Evolutionary conservation across 1,139 yeast genomes (phyloP).

Genomic region (Nakaseomyces bracarensis): DNA sequence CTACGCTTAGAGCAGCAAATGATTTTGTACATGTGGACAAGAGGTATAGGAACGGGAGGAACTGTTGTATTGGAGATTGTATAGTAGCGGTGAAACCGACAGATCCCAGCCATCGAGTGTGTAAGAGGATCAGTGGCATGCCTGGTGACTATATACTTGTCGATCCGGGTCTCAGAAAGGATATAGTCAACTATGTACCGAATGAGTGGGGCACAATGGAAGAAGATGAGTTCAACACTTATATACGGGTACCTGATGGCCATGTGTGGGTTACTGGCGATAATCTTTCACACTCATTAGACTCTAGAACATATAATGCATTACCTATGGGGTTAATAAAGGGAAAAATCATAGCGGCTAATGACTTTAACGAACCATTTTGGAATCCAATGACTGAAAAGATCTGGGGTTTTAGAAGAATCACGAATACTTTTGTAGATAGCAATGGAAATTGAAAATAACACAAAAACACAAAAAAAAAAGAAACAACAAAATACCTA

Average conservation of each 20-base stretch:
- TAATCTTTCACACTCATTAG: conserved; percentile 79
- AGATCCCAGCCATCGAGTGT: conserved; percentile 76
- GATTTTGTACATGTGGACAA: conserved; percentile 81
- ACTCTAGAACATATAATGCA: conserved; percentile 80
- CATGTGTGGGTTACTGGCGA: conserved; percentile 98
- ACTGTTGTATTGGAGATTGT: conserved; percentile 70
- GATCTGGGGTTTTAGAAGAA: conserved; percentile 47
- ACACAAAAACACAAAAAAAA: conserved; percentile 4
- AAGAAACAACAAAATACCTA: neutral
- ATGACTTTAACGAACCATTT: conserved; percentile 34
- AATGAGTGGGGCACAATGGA: conserved; percentile 13
- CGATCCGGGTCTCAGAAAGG: conserved; percentile 59
- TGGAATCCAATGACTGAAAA: conserved; percentile 33
- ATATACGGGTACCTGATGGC: conserved; percentile 69
- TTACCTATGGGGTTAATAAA: conserved; percentile 80
- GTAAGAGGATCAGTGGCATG: conserved; percentile 92
- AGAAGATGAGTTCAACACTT: conserved; percentile 42
- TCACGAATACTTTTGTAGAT: conserved; percentile 38
- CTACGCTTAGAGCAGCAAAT: conserved; percentile 65
- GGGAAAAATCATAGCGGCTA: conserved; percentile 76
- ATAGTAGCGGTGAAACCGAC: conserved; percentile 87
- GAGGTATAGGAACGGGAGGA: conserved; percentile 39
- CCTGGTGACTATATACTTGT: conserved; percentile 80
- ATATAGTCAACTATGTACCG: conserved; percentile 10
- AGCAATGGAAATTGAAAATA: no score